A percentile compares a stretch with the other conserved stretches of the same genome.
These are phyloP conservation scores for Zoysia matrella DNA, from an alignment of 202 grass and related monocot species.

Conservation along the genomic window DNA sequence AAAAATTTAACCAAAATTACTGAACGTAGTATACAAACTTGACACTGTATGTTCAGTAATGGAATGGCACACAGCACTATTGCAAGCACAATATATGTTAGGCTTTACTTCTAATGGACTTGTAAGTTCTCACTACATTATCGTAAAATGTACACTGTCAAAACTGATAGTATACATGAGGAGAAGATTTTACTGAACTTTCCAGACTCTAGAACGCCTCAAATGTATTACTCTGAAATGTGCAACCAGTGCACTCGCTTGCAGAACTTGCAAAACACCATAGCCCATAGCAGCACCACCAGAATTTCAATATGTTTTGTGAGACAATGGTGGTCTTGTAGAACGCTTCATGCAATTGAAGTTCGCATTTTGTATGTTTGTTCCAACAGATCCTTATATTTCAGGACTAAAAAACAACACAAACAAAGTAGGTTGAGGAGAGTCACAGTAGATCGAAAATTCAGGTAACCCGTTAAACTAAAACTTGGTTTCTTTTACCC, in stretches of 20 bases:
- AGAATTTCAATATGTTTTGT: slow-evolving; percentile 1
- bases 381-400: too few relatives aligned
- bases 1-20: slow-evolving; percentile 8
- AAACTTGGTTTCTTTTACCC: too few relatives aligned
- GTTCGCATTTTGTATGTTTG: too few relatives aligned
- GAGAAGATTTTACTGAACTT: background rate
- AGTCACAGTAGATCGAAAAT: too few relatives aligned
- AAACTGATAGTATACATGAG: background rate
- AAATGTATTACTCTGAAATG: background rate
- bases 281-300: background rate
- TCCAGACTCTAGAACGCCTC: background rate
- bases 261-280: background rate
- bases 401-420: too few relatives aligned
- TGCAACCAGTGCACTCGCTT: background rate
- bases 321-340: too few relatives aligned
- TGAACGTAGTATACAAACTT: too few relatives aligned
- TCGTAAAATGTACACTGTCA: background rate
- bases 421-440: too few relatives aligned
- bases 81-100: background rate
- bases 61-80: slow-evolving; percentile 31
- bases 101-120: background rate
- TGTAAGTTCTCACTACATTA: background rate
- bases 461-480: too few relatives aligned
- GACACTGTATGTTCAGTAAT: background rate
- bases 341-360: too few relatives aligned